phyloP scores from a whole-genome alignment of 2,329 filamentous ascomycete species.

The Phaeosphaeria sp. region DNA sequence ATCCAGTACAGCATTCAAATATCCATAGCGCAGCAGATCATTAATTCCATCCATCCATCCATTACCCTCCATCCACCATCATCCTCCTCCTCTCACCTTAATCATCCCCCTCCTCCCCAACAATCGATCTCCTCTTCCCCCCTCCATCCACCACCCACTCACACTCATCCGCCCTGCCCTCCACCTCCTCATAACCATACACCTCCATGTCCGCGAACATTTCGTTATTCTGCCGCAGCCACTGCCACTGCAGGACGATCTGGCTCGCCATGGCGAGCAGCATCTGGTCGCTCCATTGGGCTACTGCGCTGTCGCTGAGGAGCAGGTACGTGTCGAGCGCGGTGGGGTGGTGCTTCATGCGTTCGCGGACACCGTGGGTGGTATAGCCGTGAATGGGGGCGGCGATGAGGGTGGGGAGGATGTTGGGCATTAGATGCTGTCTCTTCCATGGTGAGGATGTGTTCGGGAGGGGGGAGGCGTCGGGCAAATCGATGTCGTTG shows the following conservation, averaged over 20 bases:
- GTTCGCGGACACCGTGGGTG: constrained; percentile 25
- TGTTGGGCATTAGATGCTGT: constrained; percentile 21
- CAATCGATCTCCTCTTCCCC: constrained; percentile 7
- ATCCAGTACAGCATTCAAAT: no score
- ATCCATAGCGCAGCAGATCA: not conserved
- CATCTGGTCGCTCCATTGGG: constrained; percentile 14
- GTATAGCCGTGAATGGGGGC: constrained; percentile 19
- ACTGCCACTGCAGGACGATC: constrained; percentile 35
- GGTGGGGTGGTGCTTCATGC: constrained; percentile 41
- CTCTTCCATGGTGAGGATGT: not conserved
- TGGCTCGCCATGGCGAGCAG: constrained; percentile 16
- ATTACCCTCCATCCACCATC: no score
- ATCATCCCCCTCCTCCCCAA: no score
- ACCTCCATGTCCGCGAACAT: constrained; percentile 33
- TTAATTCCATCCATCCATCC: not conserved
- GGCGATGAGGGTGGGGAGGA: constrained; percentile 32
- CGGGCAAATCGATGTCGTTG: not conserved
- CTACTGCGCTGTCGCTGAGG: constrained; percentile 26
- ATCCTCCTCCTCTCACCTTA: not conserved
- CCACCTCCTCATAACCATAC: constrained; percentile 30
- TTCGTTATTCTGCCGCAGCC: constrained; percentile 35
- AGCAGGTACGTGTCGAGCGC: constrained; percentile 31
- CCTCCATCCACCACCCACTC: constrained; percentile 34
- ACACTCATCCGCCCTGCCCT: constrained; percentile 28
- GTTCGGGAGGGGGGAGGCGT: no score